Percentiles rank a stretch among this genome's conserved stretches.
Conservation (phyloP, 208 protist species). For the Acanthamoeba culbertsoni region DNA sequence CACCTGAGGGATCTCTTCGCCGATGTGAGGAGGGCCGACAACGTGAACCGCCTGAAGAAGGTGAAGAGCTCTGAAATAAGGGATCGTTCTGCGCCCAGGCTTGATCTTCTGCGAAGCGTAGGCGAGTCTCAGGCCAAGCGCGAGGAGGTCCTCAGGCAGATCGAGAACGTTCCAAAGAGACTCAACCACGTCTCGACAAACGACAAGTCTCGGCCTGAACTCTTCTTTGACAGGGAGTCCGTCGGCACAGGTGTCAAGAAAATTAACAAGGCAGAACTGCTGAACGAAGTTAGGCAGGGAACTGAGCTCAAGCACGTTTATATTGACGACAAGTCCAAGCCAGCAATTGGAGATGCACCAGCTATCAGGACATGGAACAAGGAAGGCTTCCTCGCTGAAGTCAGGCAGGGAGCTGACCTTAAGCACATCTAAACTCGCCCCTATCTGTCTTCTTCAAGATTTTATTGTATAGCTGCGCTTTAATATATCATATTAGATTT, state of each 20-base stretch:
- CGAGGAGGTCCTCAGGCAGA: neutral
- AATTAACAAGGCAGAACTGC: neutral
- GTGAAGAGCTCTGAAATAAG: neutral
- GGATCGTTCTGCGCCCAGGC: neutral
- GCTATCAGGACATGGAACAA: neutral
- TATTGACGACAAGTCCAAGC: neutral
- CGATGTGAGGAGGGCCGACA: neutral
- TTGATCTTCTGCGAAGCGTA: neutral
- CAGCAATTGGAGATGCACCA: neutral
- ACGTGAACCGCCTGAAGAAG: neutral
- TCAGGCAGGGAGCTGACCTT: neutral
- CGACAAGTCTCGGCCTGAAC: neutral
- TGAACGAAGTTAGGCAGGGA: neutral
- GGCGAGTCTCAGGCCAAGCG: neutral
- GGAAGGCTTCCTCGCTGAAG: conserved; percentile 21
- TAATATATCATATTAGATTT: too few species aligned
- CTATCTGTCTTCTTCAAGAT: too few species aligned
- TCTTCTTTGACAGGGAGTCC: neutral
- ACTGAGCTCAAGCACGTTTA: conserved; percentile 14
- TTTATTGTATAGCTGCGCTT: too few species aligned
- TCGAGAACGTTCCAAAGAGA: neutral
- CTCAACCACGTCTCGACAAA: conserved; percentile 24
- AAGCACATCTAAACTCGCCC: conserved; percentile 5
- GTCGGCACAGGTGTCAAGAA: neutral
- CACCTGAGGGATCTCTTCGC: neutral